Evolutionary conservation across 148 eudicot species (phyloP).

Genomic region (Euryodendron excelsum): DNA sequence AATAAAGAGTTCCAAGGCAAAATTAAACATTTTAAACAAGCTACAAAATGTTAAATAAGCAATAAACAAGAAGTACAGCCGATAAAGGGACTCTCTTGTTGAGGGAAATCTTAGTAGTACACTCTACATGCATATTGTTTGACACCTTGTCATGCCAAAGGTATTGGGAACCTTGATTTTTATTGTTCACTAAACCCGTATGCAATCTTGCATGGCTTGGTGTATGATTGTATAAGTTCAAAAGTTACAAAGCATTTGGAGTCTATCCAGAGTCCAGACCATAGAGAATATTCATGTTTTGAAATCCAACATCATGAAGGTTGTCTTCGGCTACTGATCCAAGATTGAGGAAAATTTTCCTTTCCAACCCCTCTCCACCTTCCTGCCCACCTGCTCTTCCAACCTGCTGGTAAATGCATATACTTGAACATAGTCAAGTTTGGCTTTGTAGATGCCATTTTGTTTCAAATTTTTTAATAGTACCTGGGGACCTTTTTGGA

Average conservation of each 20-base stretch:
- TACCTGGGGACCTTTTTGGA: too few species aligned
- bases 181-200: background rate
- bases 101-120: background rate
- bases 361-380: background rate
- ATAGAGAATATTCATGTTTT: background rate
- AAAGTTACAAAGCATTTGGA: background rate
- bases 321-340: conserved; percentile 2
- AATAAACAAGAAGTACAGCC: too few species aligned
- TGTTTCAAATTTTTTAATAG: too few species aligned
- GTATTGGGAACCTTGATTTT: background rate
- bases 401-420: too few species aligned
- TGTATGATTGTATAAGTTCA: background rate
- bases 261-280: background rate
- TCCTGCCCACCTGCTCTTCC: too few species aligned
- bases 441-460: too few species aligned
- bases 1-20: background rate
- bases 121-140: too few species aligned
- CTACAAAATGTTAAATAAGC: background rate
- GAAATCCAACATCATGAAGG: background rate
- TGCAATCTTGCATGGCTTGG: background rate
- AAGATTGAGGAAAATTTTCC: background rate
- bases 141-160: background rate
- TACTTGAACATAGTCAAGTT: too few species aligned
- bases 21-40: background rate
- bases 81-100: background rate